Conservation (phyloP, 2,329 filamentous ascomycete genomes). For the Apiospora kogelbergensis region DNA sequence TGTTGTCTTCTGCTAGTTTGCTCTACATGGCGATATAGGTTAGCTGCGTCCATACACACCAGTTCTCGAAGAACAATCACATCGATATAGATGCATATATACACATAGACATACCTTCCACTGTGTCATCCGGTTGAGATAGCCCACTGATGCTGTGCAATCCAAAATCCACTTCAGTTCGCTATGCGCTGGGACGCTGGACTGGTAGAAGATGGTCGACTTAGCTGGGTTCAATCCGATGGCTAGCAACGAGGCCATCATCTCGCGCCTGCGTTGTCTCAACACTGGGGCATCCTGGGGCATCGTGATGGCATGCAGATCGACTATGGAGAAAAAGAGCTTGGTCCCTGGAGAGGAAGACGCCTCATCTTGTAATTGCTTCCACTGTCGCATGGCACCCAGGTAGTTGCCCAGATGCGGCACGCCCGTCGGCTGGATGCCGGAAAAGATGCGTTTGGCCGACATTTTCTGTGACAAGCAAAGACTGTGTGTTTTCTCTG, state of each 20-base stretch:
- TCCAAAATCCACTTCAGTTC: constrained; percentile 98
- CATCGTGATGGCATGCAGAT: constrained; percentile 88
- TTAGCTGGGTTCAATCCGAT: constrained; percentile 79
- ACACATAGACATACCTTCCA: constrained; percentile 71
- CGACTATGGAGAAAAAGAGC: constrained; percentile 84
- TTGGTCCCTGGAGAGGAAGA: constrained; percentile 54
- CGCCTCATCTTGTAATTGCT: constrained; percentile 69
- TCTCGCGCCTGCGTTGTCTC: constrained; percentile 66
- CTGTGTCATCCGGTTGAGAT: constrained; percentile 97
- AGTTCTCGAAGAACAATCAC: too few species aligned
- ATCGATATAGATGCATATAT: too few species aligned
- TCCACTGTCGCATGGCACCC: constrained; percentile 86
- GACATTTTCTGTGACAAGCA: background rate
- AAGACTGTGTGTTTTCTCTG: background rate
- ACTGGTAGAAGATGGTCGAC: constrained; percentile 81
- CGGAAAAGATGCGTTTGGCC: constrained; percentile 70
- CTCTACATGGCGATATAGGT: constrained; percentile 46
- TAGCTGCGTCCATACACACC: background rate
- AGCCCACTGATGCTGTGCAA: constrained; percentile 87
- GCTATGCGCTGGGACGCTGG: constrained; percentile 71
- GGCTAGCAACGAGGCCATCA: constrained; percentile 77
- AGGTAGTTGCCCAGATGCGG: constrained; percentile 96
- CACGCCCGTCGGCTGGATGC: constrained; percentile 92
- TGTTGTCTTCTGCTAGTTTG: constrained; percentile 67
- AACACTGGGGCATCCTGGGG: constrained; percentile 65